A percentile compares a stretch with the other conserved stretches of the same genome.
Conservation (phyloP, 371 early-diverging fungal genomes). For the Mortierella sp. region DNA sequence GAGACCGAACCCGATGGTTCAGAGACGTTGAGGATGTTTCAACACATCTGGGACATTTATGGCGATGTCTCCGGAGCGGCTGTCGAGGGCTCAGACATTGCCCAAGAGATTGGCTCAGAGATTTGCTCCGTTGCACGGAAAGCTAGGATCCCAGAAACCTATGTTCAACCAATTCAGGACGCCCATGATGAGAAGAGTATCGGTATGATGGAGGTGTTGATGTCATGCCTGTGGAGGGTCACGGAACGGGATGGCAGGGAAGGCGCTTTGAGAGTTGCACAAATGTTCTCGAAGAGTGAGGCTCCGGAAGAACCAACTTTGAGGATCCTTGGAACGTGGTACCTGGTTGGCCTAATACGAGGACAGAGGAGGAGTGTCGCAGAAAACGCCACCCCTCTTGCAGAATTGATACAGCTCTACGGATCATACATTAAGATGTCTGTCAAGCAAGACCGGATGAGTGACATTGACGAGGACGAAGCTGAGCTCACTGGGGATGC, state of each 20-base stretch:
- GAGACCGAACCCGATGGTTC: slow-evolving; percentile 27
- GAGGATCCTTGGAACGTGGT: slow-evolving; percentile 46
- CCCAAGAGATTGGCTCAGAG: slow-evolving; percentile 42
- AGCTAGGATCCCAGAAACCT: slow-evolving; percentile 33
- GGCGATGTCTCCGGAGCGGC: slow-evolving; percentile 44
- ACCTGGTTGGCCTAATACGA: slow-evolving; percentile 31
- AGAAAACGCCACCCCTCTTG: slow-evolving; percentile 10
- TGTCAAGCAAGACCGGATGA: slow-evolving; percentile 22
- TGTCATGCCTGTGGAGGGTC: slow-evolving; percentile 39
- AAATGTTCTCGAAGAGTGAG: slow-evolving; percentile 35
- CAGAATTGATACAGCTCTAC: slow-evolving; percentile 24
- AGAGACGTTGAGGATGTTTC: slow-evolving; percentile 31
- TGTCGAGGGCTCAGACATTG: slow-evolving; percentile 42
- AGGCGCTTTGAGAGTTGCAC: slow-evolving; percentile 38
- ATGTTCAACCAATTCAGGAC: neutral
- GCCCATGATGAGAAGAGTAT: slow-evolving; percentile 10
- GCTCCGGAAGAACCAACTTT: slow-evolving; percentile 11
- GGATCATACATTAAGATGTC: slow-evolving; percentile 27
- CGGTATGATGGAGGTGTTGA: slow-evolving; percentile 26
- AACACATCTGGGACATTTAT: slow-evolving; percentile 46
- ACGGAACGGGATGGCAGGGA: slow-evolving; percentile 34
- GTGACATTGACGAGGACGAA: slow-evolving; percentile 1
- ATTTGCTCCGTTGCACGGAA: slow-evolving; percentile 34
- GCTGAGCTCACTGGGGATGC: slow-evolving; percentile 5
- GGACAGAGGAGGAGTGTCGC: slow-evolving; percentile 10